Evolutionary conservation across 2,329 filamentous ascomycete genomes (phyloP), one percentile per base, ranked within the genome.

Genomic region (Aureobasidium pullulans): DNA sequence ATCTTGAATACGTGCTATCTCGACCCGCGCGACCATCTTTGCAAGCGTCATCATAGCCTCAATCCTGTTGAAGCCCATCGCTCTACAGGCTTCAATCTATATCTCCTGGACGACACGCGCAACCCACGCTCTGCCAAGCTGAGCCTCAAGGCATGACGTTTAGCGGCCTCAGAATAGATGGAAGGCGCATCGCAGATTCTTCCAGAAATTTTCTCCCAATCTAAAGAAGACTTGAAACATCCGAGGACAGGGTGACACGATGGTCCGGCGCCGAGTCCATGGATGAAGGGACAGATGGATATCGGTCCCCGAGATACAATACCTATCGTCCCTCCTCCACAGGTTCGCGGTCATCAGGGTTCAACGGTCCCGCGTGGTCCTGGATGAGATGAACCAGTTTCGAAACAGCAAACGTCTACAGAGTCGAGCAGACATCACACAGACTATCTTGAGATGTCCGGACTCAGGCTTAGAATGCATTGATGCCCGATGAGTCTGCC

Each of bases 311-410:
- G 40, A 28, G 23, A 52, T 29, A 15, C 7, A 32, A 5, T 8
- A 13, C 39, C 7, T 10, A 15, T 7, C 48, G 6, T 8, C 15
- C 39, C 13, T 10, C 36, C 48, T 52, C 48, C 48, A 13, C 36
- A n/a, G 23, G 48, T 52, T 52, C 48, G 36, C 34, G n/a, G 36
- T n/a, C 19, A 50, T 29, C 34, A 52, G 48, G 34, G 48, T 52
- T 52, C 48, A 52, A 52, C 48, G 48, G 48, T 52, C 9, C 34
- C 48, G 48, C 48, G 36, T 52, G 48, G 34, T 52, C 47, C 47
- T 50, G 47, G 31, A 37, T 28, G 32, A 49, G n/a, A 49, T 23
- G 32, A 28, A 15, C 47, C 6, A 15, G 47, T 49, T 23, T 49
- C 19, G 47, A 49, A 49, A 37, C 47, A 36, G 10, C 47, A 28